Evolutionary conservation across 2,329 filamentous ascomycete species (phyloP).

Genomic region (Ascosphaera apis): DNA sequence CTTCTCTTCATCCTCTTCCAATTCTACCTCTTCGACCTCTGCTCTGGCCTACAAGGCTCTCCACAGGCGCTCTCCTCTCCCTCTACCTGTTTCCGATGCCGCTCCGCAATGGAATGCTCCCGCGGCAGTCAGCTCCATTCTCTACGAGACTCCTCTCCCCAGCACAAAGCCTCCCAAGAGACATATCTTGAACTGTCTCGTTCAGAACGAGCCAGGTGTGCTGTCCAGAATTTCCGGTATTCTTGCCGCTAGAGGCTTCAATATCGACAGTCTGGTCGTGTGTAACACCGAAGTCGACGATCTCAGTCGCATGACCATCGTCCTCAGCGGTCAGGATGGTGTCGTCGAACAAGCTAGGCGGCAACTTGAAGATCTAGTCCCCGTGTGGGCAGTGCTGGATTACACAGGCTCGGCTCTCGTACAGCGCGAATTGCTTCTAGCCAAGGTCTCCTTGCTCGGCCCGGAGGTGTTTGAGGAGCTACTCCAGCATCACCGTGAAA

Average conservation of each 20-base stretch:
- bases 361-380: constrained; percentile 88
- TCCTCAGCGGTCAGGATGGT: constrained; percentile 82
- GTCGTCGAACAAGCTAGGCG: constrained; percentile 77
- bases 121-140: constrained; percentile 88
- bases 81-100: constrained; percentile 53
- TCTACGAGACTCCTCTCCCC: constrained; percentile 88
- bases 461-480: constrained; percentile 98
- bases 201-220: constrained; percentile 97
- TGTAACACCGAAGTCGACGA: constrained; percentile 96
- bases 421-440: constrained; percentile 81
- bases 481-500: constrained; percentile 84
- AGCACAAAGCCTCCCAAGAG: constrained; percentile 69
- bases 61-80: constrained; percentile 67
- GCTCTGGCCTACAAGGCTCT: constrained; percentile 94
- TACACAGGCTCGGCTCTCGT: constrained; percentile 85
- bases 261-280: constrained; percentile 94
- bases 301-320: constrained; percentile 95
- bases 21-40: constrained; percentile 40
- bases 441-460: constrained; percentile 89
- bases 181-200: constrained; percentile 92
- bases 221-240: constrained; percentile 92
- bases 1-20: constrained; percentile 16
- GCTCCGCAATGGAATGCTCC: constrained; percentile 70
- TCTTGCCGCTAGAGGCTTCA: constrained; percentile 87
- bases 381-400: constrained; percentile 94